phyloP scores from a whole-genome alignment of 2,329 filamentous ascomycete genomes.

The Aspergillus sp. region DNA sequence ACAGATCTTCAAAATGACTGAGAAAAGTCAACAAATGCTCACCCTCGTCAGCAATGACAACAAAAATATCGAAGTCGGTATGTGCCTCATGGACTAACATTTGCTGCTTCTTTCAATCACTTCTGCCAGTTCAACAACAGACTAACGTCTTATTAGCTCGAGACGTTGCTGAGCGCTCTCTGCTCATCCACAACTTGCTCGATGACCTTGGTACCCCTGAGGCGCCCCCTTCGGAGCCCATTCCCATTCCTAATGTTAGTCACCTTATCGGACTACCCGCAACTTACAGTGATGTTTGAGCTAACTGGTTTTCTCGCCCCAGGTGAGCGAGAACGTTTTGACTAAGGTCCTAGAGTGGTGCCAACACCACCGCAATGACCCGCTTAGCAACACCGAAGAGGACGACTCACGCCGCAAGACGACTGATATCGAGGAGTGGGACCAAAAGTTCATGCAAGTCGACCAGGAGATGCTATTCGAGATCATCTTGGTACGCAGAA shows the following conservation, averaged over 20 bases:
- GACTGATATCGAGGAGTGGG: constrained; percentile 99
- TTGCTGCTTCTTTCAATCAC: neutral
- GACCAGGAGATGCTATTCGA: constrained; percentile 99
- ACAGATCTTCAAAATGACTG: constrained; percentile 8
- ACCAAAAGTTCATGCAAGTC: constrained; percentile 99
- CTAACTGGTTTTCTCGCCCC: constrained; percentile 2
- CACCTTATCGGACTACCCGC: neutral
- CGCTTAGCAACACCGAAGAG: constrained; percentile 77
- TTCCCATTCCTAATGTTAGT: constrained; percentile 68
- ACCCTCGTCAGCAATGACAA: constrained; percentile 19
- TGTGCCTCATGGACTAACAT: constrained; percentile 22
- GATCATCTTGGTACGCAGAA: constrained; percentile 82
- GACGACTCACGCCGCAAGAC: constrained; percentile 96
- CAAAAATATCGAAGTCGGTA: constrained; percentile 52
- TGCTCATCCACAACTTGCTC: constrained; percentile 97
- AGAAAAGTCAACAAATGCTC: constrained; percentile 5
- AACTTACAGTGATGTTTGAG: neutral
- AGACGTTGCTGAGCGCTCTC: constrained; percentile 81
- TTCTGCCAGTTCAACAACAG: neutral
- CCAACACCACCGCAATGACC: constrained; percentile 88
- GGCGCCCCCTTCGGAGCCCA: constrained; percentile 43
- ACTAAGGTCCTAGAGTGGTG: constrained; percentile 99
- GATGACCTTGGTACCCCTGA: constrained; percentile 76
- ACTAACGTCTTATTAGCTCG: constrained; percentile 58
- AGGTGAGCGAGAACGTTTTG: constrained; percentile 91